These are phyloP conservation scores for Anisogramma anomala DNA, from an alignment of 2,329 filamentous ascomycete species.

Conservation along the genomic window DNA sequence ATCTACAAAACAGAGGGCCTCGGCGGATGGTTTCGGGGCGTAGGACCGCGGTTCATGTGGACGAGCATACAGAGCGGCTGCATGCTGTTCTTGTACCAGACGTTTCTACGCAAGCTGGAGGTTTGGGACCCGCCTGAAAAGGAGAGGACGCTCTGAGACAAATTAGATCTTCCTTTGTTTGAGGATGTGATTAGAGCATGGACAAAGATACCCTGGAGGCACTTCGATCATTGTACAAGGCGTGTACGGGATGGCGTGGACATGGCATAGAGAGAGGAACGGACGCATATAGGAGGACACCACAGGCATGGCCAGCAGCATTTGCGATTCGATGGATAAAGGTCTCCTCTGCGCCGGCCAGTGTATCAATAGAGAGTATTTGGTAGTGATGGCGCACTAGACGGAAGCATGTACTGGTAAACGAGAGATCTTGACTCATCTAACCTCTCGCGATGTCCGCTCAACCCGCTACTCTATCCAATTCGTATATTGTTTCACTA, in stretches of 20 bases:
- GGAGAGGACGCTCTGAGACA: constrained; percentile 5
- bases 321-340: constrained; percentile 9
- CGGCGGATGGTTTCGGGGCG: constrained; percentile 84
- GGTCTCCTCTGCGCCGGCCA: not conserved
- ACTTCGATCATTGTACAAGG: constrained; percentile 10
- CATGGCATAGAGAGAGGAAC: constrained; percentile 12
- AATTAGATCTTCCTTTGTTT: too few relatives aligned
- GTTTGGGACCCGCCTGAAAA: constrained; percentile 25
- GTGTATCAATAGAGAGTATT: not conserved
- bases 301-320: constrained; percentile 7
- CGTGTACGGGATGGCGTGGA: constrained; percentile 4
- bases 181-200: constrained; percentile 2
- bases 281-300: constrained; percentile 4
- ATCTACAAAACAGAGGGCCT: constrained; percentile 88
- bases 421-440: constrained; percentile 11
- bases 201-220: constrained; percentile 11
- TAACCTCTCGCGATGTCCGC: not conserved
- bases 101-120: constrained; percentile 67
- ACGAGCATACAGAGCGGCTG: constrained; percentile 94
- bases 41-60: constrained; percentile 88
- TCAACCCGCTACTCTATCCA: not conserved
- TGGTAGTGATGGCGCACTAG: not conserved
- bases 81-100: constrained; percentile 94
- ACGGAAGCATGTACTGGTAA: not conserved
- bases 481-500: too few relatives aligned